These are phyloP conservation scores for Emmonsiellopsis sp. DNA, from an alignment of 2,329 filamentous ascomycete species.

Conservation along the genomic window DNA sequence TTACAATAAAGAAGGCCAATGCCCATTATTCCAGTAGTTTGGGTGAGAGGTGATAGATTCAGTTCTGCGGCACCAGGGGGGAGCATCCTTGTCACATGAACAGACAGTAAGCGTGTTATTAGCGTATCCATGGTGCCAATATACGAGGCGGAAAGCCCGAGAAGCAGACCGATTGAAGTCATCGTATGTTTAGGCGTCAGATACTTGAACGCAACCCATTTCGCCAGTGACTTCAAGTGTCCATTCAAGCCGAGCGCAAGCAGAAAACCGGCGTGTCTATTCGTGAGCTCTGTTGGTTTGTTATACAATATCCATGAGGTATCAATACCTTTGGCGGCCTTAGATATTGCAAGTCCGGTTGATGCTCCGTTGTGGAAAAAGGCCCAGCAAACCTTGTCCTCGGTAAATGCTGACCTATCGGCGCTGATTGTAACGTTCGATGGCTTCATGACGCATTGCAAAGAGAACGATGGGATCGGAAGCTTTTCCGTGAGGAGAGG, in stretches of 20 bases:
- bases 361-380: slow-evolving; percentile 96
- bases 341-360: slow-evolving; percentile 84
- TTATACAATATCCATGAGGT: slow-evolving; percentile 99
- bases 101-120: slow-evolving; percentile 84
- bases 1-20: slow-evolving; percentile 90
- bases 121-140: slow-evolving; percentile 95
- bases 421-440: slow-evolving; percentile 88
- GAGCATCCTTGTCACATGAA: slow-evolving; percentile 91
- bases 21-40: slow-evolving; percentile 94
- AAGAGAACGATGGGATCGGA: slow-evolving; percentile 78
- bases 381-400: slow-evolving; percentile 96
- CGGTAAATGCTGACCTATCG: slow-evolving; percentile 75
- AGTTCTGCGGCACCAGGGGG: slow-evolving; percentile 87
- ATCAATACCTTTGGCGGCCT: slow-evolving; percentile 83
- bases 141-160: slow-evolving; percentile 87
- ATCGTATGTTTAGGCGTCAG: slow-evolving; percentile 98
- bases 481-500: slow-evolving; percentile 90
- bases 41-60: slow-evolving; percentile 83
- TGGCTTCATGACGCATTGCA: slow-evolving; percentile 85
- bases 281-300: slow-evolving; percentile 84
- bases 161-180: slow-evolving; percentile 91
- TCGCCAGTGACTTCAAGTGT: slow-evolving; percentile 85
- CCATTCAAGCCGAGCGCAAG: slow-evolving; percentile 87
- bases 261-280: slow-evolving; percentile 90
- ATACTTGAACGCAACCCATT: slow-evolving; percentile 99